phyloP scores from a whole-genome alignment of 2,329 filamentous ascomycete genomes.

The Trichoderma sp. region DNA sequence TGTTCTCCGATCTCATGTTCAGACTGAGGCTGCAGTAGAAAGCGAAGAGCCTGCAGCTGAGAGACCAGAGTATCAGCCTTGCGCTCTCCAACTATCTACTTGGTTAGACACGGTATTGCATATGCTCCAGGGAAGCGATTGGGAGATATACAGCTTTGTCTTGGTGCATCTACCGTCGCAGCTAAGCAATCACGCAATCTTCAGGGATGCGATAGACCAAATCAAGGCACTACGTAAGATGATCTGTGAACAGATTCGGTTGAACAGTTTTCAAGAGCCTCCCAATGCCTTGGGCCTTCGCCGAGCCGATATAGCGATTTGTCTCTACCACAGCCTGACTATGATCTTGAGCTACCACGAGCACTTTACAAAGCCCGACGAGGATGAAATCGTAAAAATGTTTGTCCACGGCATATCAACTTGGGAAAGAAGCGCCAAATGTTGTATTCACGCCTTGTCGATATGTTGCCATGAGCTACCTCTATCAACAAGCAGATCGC shows the following conservation, averaged over 20 bases:
- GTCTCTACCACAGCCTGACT: constrained; percentile 82
- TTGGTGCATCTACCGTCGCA: constrained; percentile 85
- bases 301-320: constrained; percentile 85
- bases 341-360: constrained; percentile 90
- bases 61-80: constrained; percentile 32
- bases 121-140: constrained; percentile 76
- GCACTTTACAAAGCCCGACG: constrained; percentile 78
- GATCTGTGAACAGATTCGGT: constrained; percentile 80
- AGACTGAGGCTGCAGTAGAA: constrained; percentile 21
- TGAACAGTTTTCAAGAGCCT: constrained; percentile 77
- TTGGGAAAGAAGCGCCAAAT: constrained; percentile 84
- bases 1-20: constrained; percentile 47
- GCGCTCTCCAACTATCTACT: constrained; percentile 58
- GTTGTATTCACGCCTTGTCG: constrained; percentile 90
- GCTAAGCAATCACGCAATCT: constrained; percentile 85
- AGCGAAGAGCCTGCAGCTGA: constrained; percentile 29
- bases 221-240: constrained; percentile 74
- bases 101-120: constrained; percentile 79
- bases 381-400: constrained; percentile 84
- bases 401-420: constrained; percentile 84
- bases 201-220: constrained; percentile 70
- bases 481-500: constrained; percentile 78
- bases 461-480: constrained; percentile 96
- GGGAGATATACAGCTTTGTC: constrained; percentile 91
- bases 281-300: constrained; percentile 76